phyloP scores from a whole-genome alignment of 495 filamentous ascomycete species.

The Apodospora peruviana region DNA sequence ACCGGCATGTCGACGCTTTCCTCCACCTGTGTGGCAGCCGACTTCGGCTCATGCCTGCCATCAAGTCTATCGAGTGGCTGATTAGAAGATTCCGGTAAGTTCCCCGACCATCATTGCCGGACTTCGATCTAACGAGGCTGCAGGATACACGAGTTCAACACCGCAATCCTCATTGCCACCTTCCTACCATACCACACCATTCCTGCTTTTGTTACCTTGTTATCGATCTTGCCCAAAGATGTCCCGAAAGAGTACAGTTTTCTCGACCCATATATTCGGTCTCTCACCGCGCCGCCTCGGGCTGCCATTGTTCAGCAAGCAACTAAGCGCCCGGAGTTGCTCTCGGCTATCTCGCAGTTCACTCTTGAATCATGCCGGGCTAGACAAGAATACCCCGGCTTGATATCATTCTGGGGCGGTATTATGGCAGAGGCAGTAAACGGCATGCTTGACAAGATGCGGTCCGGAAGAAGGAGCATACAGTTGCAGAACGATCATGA shows the following conservation, averaged over 20 bases:
- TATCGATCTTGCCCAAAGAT: slow-evolving; percentile 72
- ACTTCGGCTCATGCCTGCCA: slow-evolving; percentile 73
- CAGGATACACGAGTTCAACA: slow-evolving; percentile 89
- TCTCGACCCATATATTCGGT: slow-evolving; percentile 74
- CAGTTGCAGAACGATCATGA: slow-evolving; percentile 73
- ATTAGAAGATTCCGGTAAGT: slow-evolving; percentile 83
- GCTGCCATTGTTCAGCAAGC: slow-evolving; percentile 75
- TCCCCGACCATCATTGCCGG: not conserved
- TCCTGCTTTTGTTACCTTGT: slow-evolving; percentile 70
- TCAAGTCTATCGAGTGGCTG: slow-evolving; percentile 92
- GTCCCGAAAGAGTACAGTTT: slow-evolving; percentile 74
- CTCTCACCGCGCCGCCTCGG: slow-evolving; percentile 67
- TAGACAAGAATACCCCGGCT: slow-evolving; percentile 63
- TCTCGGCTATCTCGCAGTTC: slow-evolving; percentile 66
- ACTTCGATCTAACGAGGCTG: slow-evolving; percentile 26
- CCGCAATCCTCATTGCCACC: slow-evolving; percentile 67
- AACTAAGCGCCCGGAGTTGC: slow-evolving; percentile 63
- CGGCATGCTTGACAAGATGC: slow-evolving; percentile 67
- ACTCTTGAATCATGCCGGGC: slow-evolving; percentile 61
- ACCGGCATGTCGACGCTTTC: slow-evolving; percentile 72
- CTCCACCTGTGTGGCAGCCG: slow-evolving; percentile 69
- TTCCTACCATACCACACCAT: slow-evolving; percentile 89
- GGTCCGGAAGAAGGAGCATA: slow-evolving; percentile 61
- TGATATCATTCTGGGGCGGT: slow-evolving; percentile 85
- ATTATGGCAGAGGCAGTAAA: slow-evolving; percentile 75